Base-by-base conservation (phyloP, 768 basidiomycete genomes). In the Strobilomyces dryophilus region DNA sequence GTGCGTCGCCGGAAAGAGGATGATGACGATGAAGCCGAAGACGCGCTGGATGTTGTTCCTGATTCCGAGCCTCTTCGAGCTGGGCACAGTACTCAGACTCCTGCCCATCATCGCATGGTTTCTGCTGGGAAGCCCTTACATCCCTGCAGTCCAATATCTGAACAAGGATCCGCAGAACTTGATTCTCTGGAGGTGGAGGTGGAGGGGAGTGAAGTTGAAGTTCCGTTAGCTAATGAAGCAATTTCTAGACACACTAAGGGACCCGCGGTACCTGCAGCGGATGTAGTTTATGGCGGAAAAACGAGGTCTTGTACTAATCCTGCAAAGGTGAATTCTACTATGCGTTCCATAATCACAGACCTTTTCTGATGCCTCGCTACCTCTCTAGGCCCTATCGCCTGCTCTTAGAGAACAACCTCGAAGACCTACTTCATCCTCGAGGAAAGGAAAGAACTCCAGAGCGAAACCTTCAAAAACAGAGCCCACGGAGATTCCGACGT, bases 31-130 rank as follows among this genome's bases (percentile, higher is more conserved):
- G 61, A 59, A 24, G 48, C 36, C 39, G 75, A 74, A 37, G 75
- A 74, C 57, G 47, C 57, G 5, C 71, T 76, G 58, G 81, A 81
- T 31, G 51, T 84, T 47, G 73, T 88, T 15, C 83, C 85, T 3
- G 86, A 87, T 61, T 87, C 85, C 3, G 85, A 86, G 56, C 78
- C 81, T 44, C 64, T 69, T 18, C 72, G 71, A 27, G 74, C 70
- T 20, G 70, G 64, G 43, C 53, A 54, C 9, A 47, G 55, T n/a
- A 14, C 42, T 21, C 37, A 57, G 45, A 51, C 58, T 14, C 54
- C 61, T 31, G 20, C 31, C 31, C 52, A 36, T n/a, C 41, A 44
- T 39, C 40, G 42, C 36, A 24, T n/a, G 36, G 54, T 53, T 51
- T 62, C 60, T 24, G 46, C 44, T 20, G 60, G 59, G 48, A 56